Base-by-base conservation (phyloP, 805 yeast species). In the Candida caryicola region DNA sequence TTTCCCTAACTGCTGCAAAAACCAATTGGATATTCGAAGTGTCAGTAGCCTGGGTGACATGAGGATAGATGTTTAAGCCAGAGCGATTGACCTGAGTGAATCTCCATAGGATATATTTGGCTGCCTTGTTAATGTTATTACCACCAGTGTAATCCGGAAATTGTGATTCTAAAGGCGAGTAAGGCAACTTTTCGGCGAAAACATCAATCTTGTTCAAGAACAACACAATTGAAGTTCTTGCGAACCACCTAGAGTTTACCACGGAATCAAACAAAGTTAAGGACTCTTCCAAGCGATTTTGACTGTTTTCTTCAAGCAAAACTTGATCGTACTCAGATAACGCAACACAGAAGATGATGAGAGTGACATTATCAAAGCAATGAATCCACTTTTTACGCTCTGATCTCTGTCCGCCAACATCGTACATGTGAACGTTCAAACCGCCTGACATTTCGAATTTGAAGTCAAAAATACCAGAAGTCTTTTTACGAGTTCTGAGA, bases 381-480 rank as follows among this genome's bases (percentile, higher is more conserved):
- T 93, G 95, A 45, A 93, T 89, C 99, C 99, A 93, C 62, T 93
- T 91, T 55, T 85, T 86, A 37, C 99, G 80, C 66, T 93, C 99
- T 3, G 95, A 81, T 52, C 99, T 73, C 62, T 93, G 99, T 1
- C 97, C 97, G 46, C 97, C 97, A 33, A 90, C 96, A 60, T 90
- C 97, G 54, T 54, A 69, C 74, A 69, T 69, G 50, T 69, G 74
- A 26, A 69, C 62, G 36, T 61, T 64, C 16, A 68, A 51, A 5
- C 70, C 70, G 23, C 51, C 45, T n/a, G 85, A 88, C 77, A 89
- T 74, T 43, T 79, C 80, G 52, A 90, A 85, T 40, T 76, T 72
- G 41, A 87, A 81, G 57, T 89, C 96, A 51, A 82, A 86, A 16
- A 90, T 86, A 62, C 97, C 96, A 1, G 95, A 84, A 0, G 97